Evolutionary conservation across 805 yeast genomes (phyloP), one percentile per base, ranked within the genome.

Genomic region (Saturnispora dispora): DNA sequence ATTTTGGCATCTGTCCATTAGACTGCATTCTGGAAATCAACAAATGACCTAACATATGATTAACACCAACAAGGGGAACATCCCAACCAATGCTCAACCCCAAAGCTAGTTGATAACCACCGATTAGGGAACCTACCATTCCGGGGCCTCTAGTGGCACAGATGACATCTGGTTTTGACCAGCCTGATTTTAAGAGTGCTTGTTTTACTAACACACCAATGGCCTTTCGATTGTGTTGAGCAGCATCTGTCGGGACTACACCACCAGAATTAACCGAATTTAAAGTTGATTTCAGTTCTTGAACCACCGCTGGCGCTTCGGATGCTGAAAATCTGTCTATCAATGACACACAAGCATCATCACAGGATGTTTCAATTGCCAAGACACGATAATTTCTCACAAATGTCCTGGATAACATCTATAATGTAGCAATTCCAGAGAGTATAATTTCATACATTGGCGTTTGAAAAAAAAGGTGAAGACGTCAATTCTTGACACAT

Each of bases 121-220:
- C 83, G 9, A 88, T 76, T 13, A 93, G 71, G 0, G 95, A 84
- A 0, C 97, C 96, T 8, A 82, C 78, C 96, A 93, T 88, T 0
- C 99, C 99, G 0, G 99, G 99, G 0, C 99, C 99, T 57, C 96
- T 71, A 0, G 99, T 93, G 4, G 84, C 96, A 64, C 96, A 85
- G 1, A 93, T 76, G 45, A 93, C 63, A 62, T 87, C 96, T 0
- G 89, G 88, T 36, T 60, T 55, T 2, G 50, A 51, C 56, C 77
- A 53, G 7, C 59, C 64, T 58, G 71, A 66, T 45, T 60, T 67
- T 0, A 27, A 35, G 15, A 84, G 67, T 5, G 84, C 66, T 5
- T 70, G 63, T 15, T 64, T 51, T 0, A 85, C 80, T 35, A 84
- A 62, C 0, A 62, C 58, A 0, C 86, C 83, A 3, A 91, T 64